Evolutionary conservation across 2,329 filamentous ascomycete genomes (phyloP), one percentile per base, ranked within the genome.

Genomic region (Metarhizium rileyi): DNA sequence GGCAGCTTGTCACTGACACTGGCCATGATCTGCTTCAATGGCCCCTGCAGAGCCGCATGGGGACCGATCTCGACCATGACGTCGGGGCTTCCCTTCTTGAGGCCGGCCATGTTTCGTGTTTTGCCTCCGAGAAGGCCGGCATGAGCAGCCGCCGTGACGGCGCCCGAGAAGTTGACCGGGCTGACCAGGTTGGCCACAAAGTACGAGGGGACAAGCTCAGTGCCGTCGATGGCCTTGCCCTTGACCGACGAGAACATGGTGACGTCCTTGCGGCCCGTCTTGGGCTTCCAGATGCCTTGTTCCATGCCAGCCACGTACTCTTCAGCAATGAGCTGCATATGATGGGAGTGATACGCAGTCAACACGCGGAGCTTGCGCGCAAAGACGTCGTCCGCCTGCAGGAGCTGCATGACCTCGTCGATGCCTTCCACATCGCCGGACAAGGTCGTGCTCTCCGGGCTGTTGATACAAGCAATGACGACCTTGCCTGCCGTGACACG

Each of bases 21-120:
- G 54, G 75, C 74, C 26, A 76, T 58, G 16, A 75, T 74, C 59
- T 77, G 72, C 57, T 75, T 72, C 49, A 77, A 65, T 0, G 74
- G 74, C 0, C 75, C 74, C 46, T 72, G 67, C 2, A 77, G 64
- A 3, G 72, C 73, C 3, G 72, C 64, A 55, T 77, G 74, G 0
- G 74, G 74, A 0, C 74, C 74, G 5, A 77, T 56, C 55, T 78
- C 75, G 12, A 77, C 47, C 38, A 63, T 36, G 8, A 61, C 25
- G 16, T 61, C 58, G 2, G 61, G 61, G n/a, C n/a, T n/a, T n/a
- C n/a, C n/a, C n/a, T n/a, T n/a, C n/a, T n/a, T n/a, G n/a, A n/a
- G n/a, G n/a, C n/a, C n/a, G 12, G 12, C 8, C 5, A 8, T 43
- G 57, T 57, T 4, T 47, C 50, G 1, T 47, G 63, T 3, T 55